These are phyloP conservation scores for Cercophora samala DNA, from an alignment of 495 filamentous ascomycete genomes.

Conservation along the genomic window DNA sequence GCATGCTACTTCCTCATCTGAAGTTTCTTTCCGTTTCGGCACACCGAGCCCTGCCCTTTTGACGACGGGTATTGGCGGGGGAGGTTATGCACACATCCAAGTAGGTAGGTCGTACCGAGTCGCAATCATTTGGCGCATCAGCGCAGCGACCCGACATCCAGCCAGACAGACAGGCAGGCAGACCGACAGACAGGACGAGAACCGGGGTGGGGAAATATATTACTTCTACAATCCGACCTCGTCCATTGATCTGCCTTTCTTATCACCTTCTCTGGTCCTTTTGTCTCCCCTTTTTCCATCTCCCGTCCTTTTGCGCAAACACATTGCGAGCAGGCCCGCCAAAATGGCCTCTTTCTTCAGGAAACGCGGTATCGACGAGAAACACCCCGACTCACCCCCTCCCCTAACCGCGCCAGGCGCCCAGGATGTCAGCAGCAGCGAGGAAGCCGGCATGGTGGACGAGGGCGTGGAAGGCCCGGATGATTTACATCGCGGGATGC, in stretches of 20 bases:
- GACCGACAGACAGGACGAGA: background rate
- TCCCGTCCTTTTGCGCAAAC: background rate
- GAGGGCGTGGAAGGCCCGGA: conserved; percentile 24
- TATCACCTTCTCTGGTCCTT: background rate
- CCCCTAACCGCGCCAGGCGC: background rate
- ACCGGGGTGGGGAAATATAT: background rate
- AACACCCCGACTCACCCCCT: conserved; percentile 18
- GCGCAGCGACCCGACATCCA: no score
- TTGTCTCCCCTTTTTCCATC: background rate
- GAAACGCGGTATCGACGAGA: conserved; percentile 25
- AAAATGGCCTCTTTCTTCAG: conserved; percentile 27
- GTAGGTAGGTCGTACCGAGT: background rate
- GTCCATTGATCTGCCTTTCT: background rate
- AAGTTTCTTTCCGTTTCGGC: background rate
- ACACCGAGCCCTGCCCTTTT: conserved; percentile 1
- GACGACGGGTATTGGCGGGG: background rate
- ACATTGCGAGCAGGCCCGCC: background rate
- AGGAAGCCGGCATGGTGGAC: conserved; percentile 22
- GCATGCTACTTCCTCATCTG: background rate
- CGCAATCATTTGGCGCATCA: background rate
- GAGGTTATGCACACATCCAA: background rate
- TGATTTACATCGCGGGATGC: conserved; percentile 39
- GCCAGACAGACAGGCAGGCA: no score
- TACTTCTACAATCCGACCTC: background rate
- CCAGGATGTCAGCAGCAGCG: conserved; percentile 18